Evolutionary conservation across 352 stramenopile genomes (phyloP).

Genomic region (Globisporangium acanthophoron): DNA sequence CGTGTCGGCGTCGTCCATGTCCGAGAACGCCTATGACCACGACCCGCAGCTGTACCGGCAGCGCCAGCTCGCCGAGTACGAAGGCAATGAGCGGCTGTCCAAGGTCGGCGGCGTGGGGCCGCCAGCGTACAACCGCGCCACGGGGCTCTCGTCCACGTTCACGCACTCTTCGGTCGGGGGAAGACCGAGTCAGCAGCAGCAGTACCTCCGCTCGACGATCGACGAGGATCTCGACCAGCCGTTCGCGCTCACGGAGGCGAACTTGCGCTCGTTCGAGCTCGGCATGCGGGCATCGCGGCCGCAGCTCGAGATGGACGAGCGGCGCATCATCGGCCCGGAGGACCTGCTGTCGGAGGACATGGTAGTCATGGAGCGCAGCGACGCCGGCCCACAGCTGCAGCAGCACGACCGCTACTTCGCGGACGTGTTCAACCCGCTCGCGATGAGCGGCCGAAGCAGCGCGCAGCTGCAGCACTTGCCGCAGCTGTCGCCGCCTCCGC

Average conservation of each 20-base stretch:
- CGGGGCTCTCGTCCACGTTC: conserved; percentile 10
- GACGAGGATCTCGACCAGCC: conserved; percentile 5
- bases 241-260: conserved; percentile 13
- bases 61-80: conserved; percentile 1
- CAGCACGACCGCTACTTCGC: conserved; percentile 1
- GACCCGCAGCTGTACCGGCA: not conserved
- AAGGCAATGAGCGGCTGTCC: conserved; percentile 10
- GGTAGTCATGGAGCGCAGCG: conserved; percentile 2
- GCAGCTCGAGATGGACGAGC: not conserved
- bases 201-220: conserved; percentile 1
- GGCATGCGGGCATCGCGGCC: not conserved
- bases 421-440: not conserved
- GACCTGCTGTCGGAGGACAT: conserved; percentile 1
- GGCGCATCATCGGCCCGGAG: not conserved
- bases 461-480: not conserved
- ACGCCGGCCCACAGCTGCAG: not conserved
- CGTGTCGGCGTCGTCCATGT: conserved; percentile 3
- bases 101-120: not conserved
- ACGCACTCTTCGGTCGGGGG: conserved; percentile 6
- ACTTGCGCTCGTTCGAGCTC: conserved; percentile 12
- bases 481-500: not conserved
- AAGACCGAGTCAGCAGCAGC: not conserved
- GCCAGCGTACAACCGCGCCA: not conserved
- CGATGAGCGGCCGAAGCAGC: not conserved
- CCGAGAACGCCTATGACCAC: conserved; percentile 2